Evolutionary conservation across 306 rosid genomes (phyloP), one percentile per base, ranked within the genome.

Genomic region (Medicago ruthenica): DNA sequence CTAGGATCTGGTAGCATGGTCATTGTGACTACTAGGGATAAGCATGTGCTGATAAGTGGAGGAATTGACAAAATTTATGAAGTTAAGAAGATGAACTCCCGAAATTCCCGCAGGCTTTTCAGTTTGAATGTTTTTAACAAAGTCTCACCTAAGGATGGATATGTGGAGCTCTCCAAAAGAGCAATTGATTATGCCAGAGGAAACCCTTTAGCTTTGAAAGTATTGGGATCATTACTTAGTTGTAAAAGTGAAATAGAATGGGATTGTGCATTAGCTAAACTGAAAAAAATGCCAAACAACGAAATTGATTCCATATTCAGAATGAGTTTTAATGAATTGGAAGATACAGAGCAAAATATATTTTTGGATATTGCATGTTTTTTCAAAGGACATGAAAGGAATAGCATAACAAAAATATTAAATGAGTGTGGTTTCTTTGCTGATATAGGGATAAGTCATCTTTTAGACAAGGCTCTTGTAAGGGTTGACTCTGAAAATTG

Each of bases 101-200:
- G 61, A 18, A 42, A 69, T 34, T 74, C 83, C 4, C 39, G 11
- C n/a, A 16, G 6, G 13, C 17, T 59, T 59, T 59, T 59, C 13
- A 12, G 74, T 54, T 50, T 17, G 24, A 48, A 79, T 62, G 84
- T 83, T 22, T 85, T 85, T 24, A 21, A 45, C 14, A 41, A 41
- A 9, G 11, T 1, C 2, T 2, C 8, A 7, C 74, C 74, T 5
- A 1, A 1, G 13, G 0, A n/a, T 2, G 74, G 10, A 40, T 70
- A 9, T 13, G 47, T 2, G 42, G 71, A 84, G 7, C 16, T 77
- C 7, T 61, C 75, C 11, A 37, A 54, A 5, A 34, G 27, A 36
- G 80, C 47, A 12, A 12, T 84, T 5, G 10, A 1, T 11, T 80
- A 77, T 80, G 61, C 80, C 31, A 67, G 44, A 4, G 82, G 87